Evolutionary conservation across 2,329 filamentous ascomycete genomes (phyloP), one percentile per base, ranked within the genome.

Genomic region (Neospermospora avenae): DNA sequence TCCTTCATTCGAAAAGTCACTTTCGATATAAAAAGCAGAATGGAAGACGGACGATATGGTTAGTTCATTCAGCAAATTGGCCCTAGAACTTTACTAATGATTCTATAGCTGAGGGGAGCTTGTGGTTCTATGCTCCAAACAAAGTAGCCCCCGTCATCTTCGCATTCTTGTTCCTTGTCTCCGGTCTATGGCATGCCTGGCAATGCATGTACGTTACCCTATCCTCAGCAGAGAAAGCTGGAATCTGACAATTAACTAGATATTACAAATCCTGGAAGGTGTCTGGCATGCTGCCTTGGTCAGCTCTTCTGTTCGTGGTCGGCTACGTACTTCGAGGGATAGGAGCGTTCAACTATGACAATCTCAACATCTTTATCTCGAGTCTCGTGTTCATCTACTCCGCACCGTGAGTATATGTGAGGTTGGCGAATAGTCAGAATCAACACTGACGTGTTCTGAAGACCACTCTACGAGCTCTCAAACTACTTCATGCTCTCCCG

Each of bases 401-500:
- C 20, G 70, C 69, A 6, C 70, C 69, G 69, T 71, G 63, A 51
- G 65, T 61, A 8, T 18, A 13, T 14, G 10, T 13, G 11, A 2
- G n/a, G 4, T 11, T 48, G 44, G 44, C 5, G 1, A 2, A 22
- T 24, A 14, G 74, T 72, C n/a, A 14, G 49, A 14, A 37, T 45
- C 59, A 22, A 64, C 31, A 24, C 41, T 34, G 7, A 20, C 28
- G 6, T 31, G 6, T 31, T 1, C n/a, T n/a, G n/a, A 45, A 83
- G 82, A 2, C 85, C 86, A 0, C 74, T 88, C 3, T 80, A 86
- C 42, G 83, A 84, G 55, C 76, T 84, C 3, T 78, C 82, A 58
- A 85, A 87, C 68, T 87, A 87, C 71, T 80, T 84, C 65, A 78
- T 86, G 58, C 79, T 88, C 24, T 81, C 81, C 2, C 79, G 84